phyloP scores from a whole-genome alignment of 768 basidiomycete genomes.

The Leccinum imitatum region DNA sequence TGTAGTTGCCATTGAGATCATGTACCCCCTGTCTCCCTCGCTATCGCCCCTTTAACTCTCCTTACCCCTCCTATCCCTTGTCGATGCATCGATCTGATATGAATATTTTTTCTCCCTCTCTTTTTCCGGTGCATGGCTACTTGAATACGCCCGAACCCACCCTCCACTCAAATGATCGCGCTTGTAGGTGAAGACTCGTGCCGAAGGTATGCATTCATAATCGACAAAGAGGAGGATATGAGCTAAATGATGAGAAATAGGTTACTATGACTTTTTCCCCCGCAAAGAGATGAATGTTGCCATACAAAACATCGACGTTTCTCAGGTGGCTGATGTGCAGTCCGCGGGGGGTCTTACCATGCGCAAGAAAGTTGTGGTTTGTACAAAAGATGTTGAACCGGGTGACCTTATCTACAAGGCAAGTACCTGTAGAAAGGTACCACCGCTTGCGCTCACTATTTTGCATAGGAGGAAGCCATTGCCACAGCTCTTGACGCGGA shows the following conservation, averaged over 20 bases:
- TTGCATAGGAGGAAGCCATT: constrained; percentile 66
- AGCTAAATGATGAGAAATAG: constrained; percentile 39
- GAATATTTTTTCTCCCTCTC: constrained; percentile 38
- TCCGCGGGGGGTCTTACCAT: constrained; percentile 17
- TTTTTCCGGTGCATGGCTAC: constrained; percentile 19
- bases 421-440: constrained; percentile 6
- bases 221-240: constrained; percentile 7
- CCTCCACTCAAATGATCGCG: constrained; percentile 13
- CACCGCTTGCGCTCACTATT: constrained; percentile 5
- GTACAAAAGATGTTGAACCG: constrained; percentile 61
- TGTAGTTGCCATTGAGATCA: constrained; percentile 27
- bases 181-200: constrained; percentile 59
- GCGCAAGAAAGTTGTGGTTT: constrained; percentile 56
- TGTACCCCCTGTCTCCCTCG: constrained; percentile 22
- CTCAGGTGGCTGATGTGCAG: constrained; percentile 19
- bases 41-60: constrained; percentile 19
- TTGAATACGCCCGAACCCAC: constrained; percentile 18
- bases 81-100: constrained; percentile 57
- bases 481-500: constrained; percentile 72
- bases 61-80: constrained; percentile 21
- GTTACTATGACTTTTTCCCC: constrained; percentile 80
- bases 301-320: constrained; percentile 41
- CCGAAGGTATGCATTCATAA: constrained; percentile 66
- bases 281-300: constrained; percentile 66
- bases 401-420: constrained; percentile 83